Evolutionary conservation across 176 grass and related monocot genomes (phyloP), one percentile per base, ranked within the genome.

Genomic region (Oryza brachyantha): DNA sequence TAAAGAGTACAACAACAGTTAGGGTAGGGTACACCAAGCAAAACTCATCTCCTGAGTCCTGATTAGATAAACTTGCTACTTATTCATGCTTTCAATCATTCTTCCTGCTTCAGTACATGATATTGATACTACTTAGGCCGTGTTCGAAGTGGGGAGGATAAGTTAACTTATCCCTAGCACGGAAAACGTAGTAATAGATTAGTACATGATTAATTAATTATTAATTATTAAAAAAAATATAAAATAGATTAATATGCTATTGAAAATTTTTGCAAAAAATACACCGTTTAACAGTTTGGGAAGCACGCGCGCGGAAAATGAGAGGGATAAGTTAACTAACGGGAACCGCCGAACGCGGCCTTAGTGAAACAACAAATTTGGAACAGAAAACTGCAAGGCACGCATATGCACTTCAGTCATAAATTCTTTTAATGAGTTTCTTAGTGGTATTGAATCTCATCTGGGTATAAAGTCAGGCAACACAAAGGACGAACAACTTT

Each of bases 71-170:
- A 80, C 25, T 69, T 28, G 40, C 29, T 66, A 50, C 73, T 57
- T 42, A 62, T 76, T 76, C 25, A 76, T 50, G 63, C 61, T 24
- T 57, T n/a, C 8, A 57, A 57, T 57, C 52, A 24, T 57, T 57
- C 52, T 76, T 76, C 57, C 40, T 50, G 63, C 61, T 65, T 68
- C 66, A 42, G 36, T 80, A 61, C 66, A 60, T 80, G 36, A 41
- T 80, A 57, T 42, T 70, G 52, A 43, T 26, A 50, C 11, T 13
- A 67, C 59, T 61, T n/a, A n/a, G n/a, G n/a, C n/a, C n/a, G n/a
- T n/a, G n/a, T n/a, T n/a, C n/a, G n/a, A n/a, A n/a, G n/a, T n/a
- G n/a, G n/a, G n/a, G n/a, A n/a, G n/a, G n/a, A n/a, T n/a, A n/a
- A n/a, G n/a, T n/a, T n/a, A n/a, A n/a, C n/a, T n/a, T n/a, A n/a